Conservation (phyloP, 148 eudicot genomes). For the Amaranthus palmeri region DNA sequence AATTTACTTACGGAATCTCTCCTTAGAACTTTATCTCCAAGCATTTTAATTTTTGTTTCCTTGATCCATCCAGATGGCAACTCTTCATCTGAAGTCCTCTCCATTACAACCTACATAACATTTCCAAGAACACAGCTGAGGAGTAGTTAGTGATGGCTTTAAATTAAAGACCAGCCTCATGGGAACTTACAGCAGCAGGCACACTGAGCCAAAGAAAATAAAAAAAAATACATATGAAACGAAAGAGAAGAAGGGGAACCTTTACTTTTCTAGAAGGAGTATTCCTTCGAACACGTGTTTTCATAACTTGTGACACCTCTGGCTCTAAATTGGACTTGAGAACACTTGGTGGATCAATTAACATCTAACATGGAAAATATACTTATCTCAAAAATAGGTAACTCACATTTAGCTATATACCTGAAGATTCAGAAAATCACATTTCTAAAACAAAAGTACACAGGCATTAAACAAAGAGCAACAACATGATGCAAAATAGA, state of each 20-base stretch:
- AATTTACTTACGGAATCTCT: slow-evolving; percentile 44
- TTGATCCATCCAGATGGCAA: slow-evolving; percentile 66
- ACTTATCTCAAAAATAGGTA: neutral
- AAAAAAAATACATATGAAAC: neutral
- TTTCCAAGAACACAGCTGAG: slow-evolving; percentile 7
- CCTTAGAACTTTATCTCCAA: slow-evolving; percentile 26
- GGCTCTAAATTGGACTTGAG: neutral
- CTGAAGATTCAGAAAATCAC: no score
- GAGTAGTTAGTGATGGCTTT: slow-evolving; percentile 12
- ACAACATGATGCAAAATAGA: no score
- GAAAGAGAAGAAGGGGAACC: slow-evolving; percentile 10
- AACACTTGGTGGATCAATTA: slow-evolving; percentile 7
- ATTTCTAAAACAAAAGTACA: no score
- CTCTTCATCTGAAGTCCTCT: slow-evolving; percentile 38
- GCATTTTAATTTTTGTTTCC: slow-evolving; percentile 44
- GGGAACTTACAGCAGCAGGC: neutral
- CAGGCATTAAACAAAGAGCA: no score
- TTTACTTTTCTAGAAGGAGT: slow-evolving; percentile 2
- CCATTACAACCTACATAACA: slow-evolving; percentile 33
- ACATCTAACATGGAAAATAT: slow-evolving; percentile 18
- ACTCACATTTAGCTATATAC: no score
- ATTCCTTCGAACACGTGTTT: slow-evolving; percentile 2
- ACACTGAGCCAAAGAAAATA: neutral
- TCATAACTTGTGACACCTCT: slow-evolving; percentile 6
- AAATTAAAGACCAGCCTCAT: neutral